Evolutionary conservation across 1,284 basidiomycete genomes (phyloP).

Genomic region (Stereum hirsutum): DNA sequence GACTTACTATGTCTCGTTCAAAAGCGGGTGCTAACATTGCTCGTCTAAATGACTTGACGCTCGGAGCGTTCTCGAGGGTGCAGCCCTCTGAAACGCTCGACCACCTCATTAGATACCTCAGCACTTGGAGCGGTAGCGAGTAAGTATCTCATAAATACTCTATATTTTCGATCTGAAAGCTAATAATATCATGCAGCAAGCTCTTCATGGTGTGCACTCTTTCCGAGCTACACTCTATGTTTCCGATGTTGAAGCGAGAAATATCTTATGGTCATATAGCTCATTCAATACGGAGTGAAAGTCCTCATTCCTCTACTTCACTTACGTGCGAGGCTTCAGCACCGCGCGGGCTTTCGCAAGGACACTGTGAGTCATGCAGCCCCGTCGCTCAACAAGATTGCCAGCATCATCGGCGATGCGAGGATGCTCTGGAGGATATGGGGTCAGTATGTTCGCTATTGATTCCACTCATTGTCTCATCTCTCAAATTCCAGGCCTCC

Average conservation of each 20-base stretch:
- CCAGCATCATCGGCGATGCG: conserved; percentile 51
- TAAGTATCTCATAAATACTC: conserved; percentile 34
- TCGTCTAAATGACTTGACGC: conserved; percentile 45
- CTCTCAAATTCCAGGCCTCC: conserved; percentile 37
- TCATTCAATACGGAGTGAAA: conserved; percentile 65
- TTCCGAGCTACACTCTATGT: neutral
- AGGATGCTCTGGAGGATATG: conserved; percentile 68
- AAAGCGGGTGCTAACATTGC: conserved; percentile 27
- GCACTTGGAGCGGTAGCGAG: conserved; percentile 81
- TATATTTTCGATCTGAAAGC: conserved; percentile 3
- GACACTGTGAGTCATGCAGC: conserved; percentile 43
- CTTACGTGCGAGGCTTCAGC: conserved; percentile 57
- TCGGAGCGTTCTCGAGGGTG: conserved; percentile 53
- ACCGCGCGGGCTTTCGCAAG: conserved; percentile 46
- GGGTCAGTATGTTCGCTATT: conserved; percentile 36
- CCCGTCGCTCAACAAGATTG: conserved; percentile 44
- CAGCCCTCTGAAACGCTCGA: conserved; percentile 54
- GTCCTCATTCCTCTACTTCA: conserved; percentile 55
- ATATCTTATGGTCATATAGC: conserved; percentile 24
- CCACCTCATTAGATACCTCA: conserved; percentile 63
- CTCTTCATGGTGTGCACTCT: conserved; percentile 52
- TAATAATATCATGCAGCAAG: conserved; percentile 37
- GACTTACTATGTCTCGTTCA: conserved; percentile 33
- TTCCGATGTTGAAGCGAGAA: neutral
- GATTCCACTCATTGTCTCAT: neutral